Conservation (phyloP, 2,329 filamentous ascomycete genomes). For the Emydomyces testavorans region DNA sequence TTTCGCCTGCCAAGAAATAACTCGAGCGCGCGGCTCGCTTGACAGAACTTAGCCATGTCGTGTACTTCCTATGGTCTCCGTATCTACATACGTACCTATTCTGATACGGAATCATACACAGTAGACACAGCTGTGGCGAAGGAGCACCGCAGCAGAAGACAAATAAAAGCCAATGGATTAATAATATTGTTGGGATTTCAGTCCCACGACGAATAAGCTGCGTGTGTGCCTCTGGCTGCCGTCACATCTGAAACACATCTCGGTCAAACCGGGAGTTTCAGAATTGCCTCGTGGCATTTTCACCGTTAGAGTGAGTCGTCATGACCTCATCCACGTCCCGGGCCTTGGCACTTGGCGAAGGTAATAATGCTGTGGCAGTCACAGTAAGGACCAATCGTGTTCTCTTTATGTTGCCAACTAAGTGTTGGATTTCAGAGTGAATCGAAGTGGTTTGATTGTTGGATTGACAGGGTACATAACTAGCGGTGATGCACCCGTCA, state of each 20-base stretch:
- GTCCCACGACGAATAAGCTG: background rate
- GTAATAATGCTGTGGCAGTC: too few species aligned
- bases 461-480: background rate
- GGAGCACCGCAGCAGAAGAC: too few species aligned
- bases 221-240: background rate
- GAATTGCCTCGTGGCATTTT: background rate
- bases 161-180: background rate
- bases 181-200: background rate
- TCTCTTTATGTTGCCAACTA: too few species aligned
- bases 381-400: too few species aligned
- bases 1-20: too few species aligned
- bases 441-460: background rate
- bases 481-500: background rate
- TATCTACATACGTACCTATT: too few species aligned
- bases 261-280: background rate
- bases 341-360: background rate
- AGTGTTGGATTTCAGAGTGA: conserved; percentile 11
- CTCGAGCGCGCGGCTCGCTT: too few species aligned
- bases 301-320: background rate
- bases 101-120: background rate
- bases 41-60: too few species aligned
- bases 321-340: background rate
- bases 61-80: too few species aligned
- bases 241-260: conserved; percentile 3
- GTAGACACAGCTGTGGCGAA: too few species aligned